A percentile compares a stretch with the other conserved stretches of the same genome.
Conservation (phyloP, 2,329 filamentous ascomycete genomes). For the Colletotrichum tanaceti region DNA sequence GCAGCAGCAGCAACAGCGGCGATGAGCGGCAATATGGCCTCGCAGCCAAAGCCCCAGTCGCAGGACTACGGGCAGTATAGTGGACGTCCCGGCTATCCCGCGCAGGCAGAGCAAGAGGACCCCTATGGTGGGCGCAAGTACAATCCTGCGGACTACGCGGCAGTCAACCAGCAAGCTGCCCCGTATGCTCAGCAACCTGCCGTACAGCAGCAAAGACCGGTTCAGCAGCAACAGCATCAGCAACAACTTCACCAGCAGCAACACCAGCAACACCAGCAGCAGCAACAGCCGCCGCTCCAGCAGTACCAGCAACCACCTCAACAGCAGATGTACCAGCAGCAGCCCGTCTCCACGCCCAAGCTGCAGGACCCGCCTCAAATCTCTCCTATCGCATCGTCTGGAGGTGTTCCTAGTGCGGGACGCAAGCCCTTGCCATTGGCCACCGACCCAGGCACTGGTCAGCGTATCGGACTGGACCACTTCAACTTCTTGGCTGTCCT, state of each 20-base stretch:
- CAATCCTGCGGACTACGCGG: constrained; percentile 82
- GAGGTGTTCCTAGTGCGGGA: constrained; percentile 38
- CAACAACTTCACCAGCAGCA: constrained; percentile 42
- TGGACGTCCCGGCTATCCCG: constrained; percentile 45
- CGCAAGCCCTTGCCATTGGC: constrained; percentile 76
- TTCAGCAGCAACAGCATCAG: constrained; percentile 47
- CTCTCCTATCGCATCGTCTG: constrained; percentile 47
- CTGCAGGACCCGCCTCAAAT: constrained; percentile 38
- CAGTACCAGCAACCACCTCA: constrained; percentile 53
- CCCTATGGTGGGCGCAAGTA: constrained; percentile 70
- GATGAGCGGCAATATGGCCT: constrained; percentile 63
- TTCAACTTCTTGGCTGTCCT: constrained; percentile 99
- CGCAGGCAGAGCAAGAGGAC: constrained; percentile 42
- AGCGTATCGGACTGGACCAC: constrained; percentile 93
- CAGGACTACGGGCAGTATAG: constrained; percentile 52
- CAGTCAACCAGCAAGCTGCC: constrained; percentile 67
- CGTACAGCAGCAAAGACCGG: constrained; percentile 48
- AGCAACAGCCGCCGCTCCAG: constrained; percentile 45
- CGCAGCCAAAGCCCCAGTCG: constrained; percentile 45
- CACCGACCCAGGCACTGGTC: constrained; percentile 77
- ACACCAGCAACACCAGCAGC: constrained; percentile 42
- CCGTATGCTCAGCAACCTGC: constrained; percentile 53
- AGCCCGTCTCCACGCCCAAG: constrained; percentile 39
- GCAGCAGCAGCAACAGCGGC: constrained; percentile 68
- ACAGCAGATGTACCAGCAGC: constrained; percentile 47